Percentiles rank a stretch among this genome's conserved stretches.
phyloP scores from a whole-genome alignment of 2,329 filamentous ascomycete genomes.

The Talaromyces funiculosus region DNA sequence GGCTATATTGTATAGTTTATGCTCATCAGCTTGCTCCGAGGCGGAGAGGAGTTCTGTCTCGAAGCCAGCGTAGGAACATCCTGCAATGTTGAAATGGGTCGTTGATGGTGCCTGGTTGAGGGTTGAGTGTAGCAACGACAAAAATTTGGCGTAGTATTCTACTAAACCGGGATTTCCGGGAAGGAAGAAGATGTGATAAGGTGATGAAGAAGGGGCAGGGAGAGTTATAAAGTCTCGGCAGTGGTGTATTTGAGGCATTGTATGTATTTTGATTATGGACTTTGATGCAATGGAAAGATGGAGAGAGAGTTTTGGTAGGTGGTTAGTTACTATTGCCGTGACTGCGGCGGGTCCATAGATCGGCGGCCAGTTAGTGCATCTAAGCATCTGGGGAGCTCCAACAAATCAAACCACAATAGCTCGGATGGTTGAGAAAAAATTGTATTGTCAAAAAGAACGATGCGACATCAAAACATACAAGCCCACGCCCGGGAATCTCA shows the following conservation, averaged over 20 bases:
- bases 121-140: not conserved
- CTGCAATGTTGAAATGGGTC: constrained; percentile 4
- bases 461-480: not conserved
- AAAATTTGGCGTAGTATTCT: constrained; percentile 11
- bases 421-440: not conserved
- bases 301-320: not conserved
- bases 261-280: not conserved
- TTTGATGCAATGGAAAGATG: not conserved
- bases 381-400: not conserved
- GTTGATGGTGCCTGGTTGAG: constrained; percentile 1
- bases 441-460: not conserved
- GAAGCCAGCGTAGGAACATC: constrained; percentile 10
- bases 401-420: not conserved
- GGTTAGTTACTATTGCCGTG: too few species aligned
- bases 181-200: constrained; percentile 15
- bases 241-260: not conserved
- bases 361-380: not conserved
- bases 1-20: constrained; percentile 3
- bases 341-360: not conserved
- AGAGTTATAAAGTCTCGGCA: constrained; percentile 1
- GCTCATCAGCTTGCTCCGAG: not conserved
- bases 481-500: not conserved
- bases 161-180: constrained; percentile 14
- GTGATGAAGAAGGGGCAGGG: not conserved
- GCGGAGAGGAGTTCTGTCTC: not conserved